Evolutionary conservation across 1,139 yeast species (phyloP), one percentile per base, ranked within the genome.

Genomic region (Candida buenavistaensis): DNA sequence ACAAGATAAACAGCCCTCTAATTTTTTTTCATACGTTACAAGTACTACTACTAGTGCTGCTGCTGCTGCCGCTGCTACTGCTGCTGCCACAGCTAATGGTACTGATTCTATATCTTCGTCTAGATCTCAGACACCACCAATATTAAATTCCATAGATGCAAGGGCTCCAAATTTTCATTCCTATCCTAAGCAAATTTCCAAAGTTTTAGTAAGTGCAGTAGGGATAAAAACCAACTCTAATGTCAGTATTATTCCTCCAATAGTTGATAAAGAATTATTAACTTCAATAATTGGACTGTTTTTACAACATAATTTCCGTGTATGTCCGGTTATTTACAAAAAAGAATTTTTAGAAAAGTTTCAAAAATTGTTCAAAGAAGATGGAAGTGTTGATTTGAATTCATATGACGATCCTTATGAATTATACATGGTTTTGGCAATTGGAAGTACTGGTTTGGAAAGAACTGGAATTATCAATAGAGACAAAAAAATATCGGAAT

Each of bases 401-500:
- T 16, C 27, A 10, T 62, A 35, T 55, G 30, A 54, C 51, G 28
- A 69, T 26, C 48, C 42, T 24, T 54, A 69, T 43, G 72, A 72
- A 47, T 45, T 73, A n/a, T 64, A 62, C 44, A 67, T 73, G 72
- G 64, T 71, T 3, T 59, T 72, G 55, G 72, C 75, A 10, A 65
- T 72, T 24, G 79, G 78, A 2, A 68, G 73, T 38, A 65, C 73
- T 4, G 63, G 74, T 3, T 49, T 72, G 25, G 67, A 69, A 35
- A 53, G 74, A 21, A 40, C 36, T 3, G 14, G 70, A 62, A 11
- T 52, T 54, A 43, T 45, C 62, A 28, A 23, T 47, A 55, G 16
- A 50, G 60, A 32, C 55, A 63, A 26, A 57, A 57, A 43, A 55
- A 55, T 24, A 45, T 43, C 44, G 14, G 52, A 44, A 36, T 44